Evolutionary conservation across 768 basidiomycete genomes (phyloP).

Genomic region (Leccinum uliginosum): DNA sequence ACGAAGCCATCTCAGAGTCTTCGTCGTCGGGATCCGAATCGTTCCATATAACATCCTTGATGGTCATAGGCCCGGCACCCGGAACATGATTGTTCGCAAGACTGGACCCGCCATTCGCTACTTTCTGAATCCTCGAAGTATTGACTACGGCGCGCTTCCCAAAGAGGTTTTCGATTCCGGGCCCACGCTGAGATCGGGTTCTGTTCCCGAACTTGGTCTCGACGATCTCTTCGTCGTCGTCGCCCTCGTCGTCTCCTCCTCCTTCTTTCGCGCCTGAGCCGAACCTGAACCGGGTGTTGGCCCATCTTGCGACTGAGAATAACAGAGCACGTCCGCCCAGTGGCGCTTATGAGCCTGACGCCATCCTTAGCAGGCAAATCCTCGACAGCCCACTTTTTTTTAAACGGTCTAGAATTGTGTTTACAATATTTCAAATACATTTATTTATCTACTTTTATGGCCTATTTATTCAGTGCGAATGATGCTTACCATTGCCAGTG

Average conservation of each 20-base stretch:
- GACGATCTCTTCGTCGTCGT: no score
- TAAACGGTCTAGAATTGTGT: no score
- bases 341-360: constrained; percentile 53
- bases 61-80: constrained; percentile 6
- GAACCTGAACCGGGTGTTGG: neutral
- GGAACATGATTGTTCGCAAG: constrained; percentile 3
- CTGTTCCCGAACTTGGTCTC: constrained; percentile 70
- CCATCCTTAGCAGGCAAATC: constrained; percentile 55
- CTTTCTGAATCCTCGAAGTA: no score
- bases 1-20: constrained; percentile 32
- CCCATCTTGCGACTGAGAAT: constrained; percentile 42
- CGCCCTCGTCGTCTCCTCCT: constrained; percentile 27
- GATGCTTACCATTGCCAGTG: no score
- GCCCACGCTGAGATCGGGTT: constrained; percentile 65
- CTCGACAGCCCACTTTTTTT: constrained; percentile 61
- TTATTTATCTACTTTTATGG: no score
- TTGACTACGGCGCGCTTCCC: constrained; percentile 28
- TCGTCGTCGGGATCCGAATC: constrained; percentile 34
- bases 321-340: constrained; percentile 65
- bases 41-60: constrained; percentile 27
- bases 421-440: no score
- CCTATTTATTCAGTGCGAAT: no score
- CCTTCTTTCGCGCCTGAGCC: neutral
- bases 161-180: constrained; percentile 49
- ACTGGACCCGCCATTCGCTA: no score